Conservation (phyloP, 1,284 basidiomycete species). For the Mrakiaceae sp. region DNA sequence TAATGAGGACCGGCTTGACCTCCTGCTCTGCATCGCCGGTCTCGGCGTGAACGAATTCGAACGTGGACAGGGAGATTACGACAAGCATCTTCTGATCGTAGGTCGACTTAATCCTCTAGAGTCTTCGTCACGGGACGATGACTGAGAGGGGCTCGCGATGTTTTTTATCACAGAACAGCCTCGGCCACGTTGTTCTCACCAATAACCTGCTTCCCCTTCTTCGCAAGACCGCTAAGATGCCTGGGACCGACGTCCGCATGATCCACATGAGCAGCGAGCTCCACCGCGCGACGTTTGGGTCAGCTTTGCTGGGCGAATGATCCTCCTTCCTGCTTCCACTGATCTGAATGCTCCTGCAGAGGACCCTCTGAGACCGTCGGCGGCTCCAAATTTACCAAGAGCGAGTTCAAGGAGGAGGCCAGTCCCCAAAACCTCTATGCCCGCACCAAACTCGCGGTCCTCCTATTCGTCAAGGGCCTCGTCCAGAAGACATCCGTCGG, state of each 20-base stretch:
- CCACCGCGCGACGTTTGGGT: constrained; percentile 25
- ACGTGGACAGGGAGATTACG: constrained; percentile 21
- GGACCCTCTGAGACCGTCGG: background rate
- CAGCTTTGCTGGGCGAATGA: background rate
- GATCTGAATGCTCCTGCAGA: constrained; percentile 16
- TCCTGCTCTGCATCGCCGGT: constrained; percentile 18
- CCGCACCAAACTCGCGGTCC: constrained; percentile 13
- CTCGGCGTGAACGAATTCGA: constrained; percentile 21
- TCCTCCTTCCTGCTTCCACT: constrained; percentile 12
- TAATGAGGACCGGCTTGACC: constrained; percentile 18
- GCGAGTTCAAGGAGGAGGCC: constrained; percentile 1
- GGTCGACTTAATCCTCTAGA: background rate
- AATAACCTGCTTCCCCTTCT: constrained; percentile 27
- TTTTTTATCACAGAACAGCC: constrained; percentile 23
- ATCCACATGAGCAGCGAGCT: constrained; percentile 28
- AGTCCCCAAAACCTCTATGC: constrained; percentile 2
- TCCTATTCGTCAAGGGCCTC: constrained; percentile 29
- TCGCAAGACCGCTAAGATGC: constrained; percentile 23
- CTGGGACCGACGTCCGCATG: constrained; percentile 23
- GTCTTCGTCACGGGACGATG: background rate
- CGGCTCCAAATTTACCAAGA: constrained; percentile 2
- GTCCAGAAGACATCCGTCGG: constrained; percentile 24
- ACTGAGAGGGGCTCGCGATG: background rate
- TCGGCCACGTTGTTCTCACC: constrained; percentile 26
- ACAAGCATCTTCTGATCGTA: constrained; percentile 12